phyloP scores from a whole-genome alignment of 768 basidiomycete genomes.

The Boletus reticulatus region DNA sequence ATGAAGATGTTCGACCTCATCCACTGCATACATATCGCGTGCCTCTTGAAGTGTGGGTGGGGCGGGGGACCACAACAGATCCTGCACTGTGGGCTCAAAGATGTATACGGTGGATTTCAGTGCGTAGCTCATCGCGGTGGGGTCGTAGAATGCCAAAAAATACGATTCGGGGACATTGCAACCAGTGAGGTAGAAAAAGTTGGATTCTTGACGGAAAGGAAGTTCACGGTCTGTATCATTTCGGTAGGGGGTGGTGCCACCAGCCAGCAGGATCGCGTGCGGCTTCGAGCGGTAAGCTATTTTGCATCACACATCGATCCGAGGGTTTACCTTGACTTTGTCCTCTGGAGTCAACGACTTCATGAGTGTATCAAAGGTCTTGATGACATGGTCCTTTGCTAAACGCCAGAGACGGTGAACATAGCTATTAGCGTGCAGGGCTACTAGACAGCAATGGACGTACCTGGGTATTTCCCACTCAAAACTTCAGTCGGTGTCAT shows the following conservation, averaged over 20 bases:
- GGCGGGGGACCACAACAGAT: conserved; percentile 87
- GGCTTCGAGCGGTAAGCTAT: conserved; percentile 40
- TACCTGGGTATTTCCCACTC: conserved; percentile 24
- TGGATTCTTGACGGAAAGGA: conserved; percentile 72
- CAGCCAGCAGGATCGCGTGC: conserved; percentile 67
- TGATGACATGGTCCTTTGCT: conserved; percentile 54
- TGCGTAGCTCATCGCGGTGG: conserved; percentile 32
- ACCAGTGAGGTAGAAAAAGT: conserved; percentile 87
- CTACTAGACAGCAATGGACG: neutral
- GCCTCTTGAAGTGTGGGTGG: conserved; percentile 68
- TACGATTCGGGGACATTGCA: conserved; percentile 72
- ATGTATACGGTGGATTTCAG: conserved; percentile 69
- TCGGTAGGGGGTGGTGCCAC: conserved; percentile 59
- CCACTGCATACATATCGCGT: conserved; percentile 53
- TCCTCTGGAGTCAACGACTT: conserved; percentile 49
- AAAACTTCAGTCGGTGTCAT: conserved; percentile 8
- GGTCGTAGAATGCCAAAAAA: conserved; percentile 58
- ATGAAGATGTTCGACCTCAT: conserved; percentile 51
- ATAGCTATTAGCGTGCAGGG: neutral
- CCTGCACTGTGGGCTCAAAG: conserved; percentile 66
- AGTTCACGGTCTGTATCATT: conserved; percentile 88
- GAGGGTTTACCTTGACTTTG: conserved; percentile 46
- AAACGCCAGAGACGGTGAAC: neutral
- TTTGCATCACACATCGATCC: neutral
- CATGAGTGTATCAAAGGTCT: conserved; percentile 52